phyloP scores from a whole-genome alignment of 306 rosid species.

The Vigna reflexopilosa region DNA sequence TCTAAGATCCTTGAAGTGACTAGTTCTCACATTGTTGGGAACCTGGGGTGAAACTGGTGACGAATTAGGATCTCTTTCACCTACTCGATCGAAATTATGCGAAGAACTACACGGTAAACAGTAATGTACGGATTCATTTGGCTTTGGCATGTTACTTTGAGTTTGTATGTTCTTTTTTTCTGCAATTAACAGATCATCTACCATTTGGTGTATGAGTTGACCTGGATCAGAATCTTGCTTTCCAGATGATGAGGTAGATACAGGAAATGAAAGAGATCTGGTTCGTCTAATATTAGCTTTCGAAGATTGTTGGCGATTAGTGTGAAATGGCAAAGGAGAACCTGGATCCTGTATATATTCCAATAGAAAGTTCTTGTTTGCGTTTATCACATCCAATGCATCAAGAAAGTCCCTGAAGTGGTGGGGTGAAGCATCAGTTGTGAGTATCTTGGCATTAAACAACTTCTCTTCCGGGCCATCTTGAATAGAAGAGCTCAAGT shows the following conservation, averaged over 20 bases:
- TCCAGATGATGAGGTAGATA: conserved; percentile 39
- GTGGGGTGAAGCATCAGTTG: conserved; percentile 58
- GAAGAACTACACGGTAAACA: conserved; percentile 30
- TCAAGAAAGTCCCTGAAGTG: conserved; percentile 68
- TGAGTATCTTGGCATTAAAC: conserved; percentile 51
- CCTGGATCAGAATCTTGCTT: conserved; percentile 37
- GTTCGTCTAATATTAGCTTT: conserved; percentile 41
- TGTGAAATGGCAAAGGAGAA: conserved; percentile 55
- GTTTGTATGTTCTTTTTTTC: conserved; percentile 26
- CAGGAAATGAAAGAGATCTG: conserved; percentile 65
- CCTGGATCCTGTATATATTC: conserved; percentile 62
- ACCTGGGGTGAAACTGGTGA: conserved; percentile 33
- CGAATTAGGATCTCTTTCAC: conserved; percentile 2
- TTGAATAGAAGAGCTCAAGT: conserved; percentile 5
- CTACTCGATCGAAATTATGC: not conserved
- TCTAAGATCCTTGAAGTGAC: conserved; percentile 66
- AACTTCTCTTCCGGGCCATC: conserved; percentile 43
- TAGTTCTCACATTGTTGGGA: conserved; percentile 43
- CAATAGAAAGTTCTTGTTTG: conserved; percentile 59
- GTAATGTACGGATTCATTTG: not conserved
- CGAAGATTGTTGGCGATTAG: conserved; percentile 42
- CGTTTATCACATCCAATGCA: conserved; percentile 62
- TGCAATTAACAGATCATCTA: conserved; percentile 5
- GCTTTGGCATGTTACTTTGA: conserved; percentile 13
- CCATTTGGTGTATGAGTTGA: conserved; percentile 42